Evolutionary conservation across 768 basidiomycete species (phyloP).

Genomic region (Pisolithus sp.): DNA sequence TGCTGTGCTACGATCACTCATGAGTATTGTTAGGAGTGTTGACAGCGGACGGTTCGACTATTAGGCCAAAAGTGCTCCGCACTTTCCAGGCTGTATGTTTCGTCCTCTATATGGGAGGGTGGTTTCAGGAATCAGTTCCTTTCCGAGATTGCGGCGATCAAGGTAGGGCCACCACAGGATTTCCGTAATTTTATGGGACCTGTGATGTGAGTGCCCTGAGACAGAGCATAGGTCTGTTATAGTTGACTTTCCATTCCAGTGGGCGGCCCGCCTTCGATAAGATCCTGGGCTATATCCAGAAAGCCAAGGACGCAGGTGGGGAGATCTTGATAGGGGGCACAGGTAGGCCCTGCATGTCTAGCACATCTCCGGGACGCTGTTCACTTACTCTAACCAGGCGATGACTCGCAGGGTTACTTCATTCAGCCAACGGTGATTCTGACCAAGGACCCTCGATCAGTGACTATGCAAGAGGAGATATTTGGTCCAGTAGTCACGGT

Average conservation of each 20-base stretch:
- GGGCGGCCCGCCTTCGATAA: slow-evolving; percentile 86
- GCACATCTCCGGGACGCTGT: not conserved
- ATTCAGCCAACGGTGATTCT: slow-evolving; percentile 92
- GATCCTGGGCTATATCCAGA: slow-evolving; percentile 72
- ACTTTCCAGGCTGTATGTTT: slow-evolving; percentile 84
- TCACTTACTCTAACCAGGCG: slow-evolving; percentile 37
- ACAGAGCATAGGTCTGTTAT: not conserved
- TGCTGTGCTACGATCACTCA: slow-evolving; percentile 17
- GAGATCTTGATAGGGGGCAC: slow-evolving; percentile 84
- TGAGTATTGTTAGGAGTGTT: not conserved
- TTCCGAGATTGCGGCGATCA: slow-evolving; percentile 75
- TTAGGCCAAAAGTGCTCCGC: slow-evolving; percentile 96
- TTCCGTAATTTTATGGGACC: slow-evolving; percentile 91
- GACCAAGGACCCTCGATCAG: slow-evolving; percentile 80
- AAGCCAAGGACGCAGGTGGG: slow-evolving; percentile 85
- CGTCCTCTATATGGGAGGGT: slow-evolving; percentile 74
- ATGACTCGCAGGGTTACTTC: slow-evolving; percentile 90
- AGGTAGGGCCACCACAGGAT: slow-evolving; percentile 69
- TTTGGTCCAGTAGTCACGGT: slow-evolving; percentile 96
- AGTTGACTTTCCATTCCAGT: slow-evolving; percentile 31
- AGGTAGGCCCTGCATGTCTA: slow-evolving; percentile 36
- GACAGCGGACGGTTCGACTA: not conserved
- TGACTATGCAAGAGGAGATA: slow-evolving; percentile 93
- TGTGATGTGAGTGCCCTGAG: slow-evolving; percentile 63
- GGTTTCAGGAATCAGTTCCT: slow-evolving; percentile 83